Evolutionary conservation across 495 filamentous ascomycete genomes (phyloP).

Genomic region (Astrocystis sublimbata): DNA sequence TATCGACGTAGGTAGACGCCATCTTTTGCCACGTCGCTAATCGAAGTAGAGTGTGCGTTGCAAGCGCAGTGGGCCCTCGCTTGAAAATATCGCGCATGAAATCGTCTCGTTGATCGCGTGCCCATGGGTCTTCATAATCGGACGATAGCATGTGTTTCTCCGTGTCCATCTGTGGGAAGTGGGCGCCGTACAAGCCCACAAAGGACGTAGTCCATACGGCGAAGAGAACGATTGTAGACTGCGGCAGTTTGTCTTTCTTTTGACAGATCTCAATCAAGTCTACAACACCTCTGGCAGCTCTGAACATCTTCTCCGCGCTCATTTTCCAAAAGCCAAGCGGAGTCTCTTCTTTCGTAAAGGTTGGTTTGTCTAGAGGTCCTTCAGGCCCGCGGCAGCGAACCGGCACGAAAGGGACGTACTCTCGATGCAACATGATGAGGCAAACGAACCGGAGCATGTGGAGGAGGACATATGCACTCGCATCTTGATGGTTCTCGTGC

Average conservation of each 20-base stretch:
- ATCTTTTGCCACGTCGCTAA: constrained; percentile 69
- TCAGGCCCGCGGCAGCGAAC: constrained; percentile 65
- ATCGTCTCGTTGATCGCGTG: too few species aligned
- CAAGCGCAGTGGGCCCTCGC: constrained; percentile 40
- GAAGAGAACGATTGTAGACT: constrained; percentile 79
- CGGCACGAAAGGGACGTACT: constrained; percentile 82
- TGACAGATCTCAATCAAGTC: constrained; percentile 74
- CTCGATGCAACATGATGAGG: constrained; percentile 75
- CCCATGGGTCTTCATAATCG: constrained; percentile 28
- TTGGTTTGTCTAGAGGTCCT: constrained; percentile 73
- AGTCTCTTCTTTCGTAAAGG: constrained; percentile 59
- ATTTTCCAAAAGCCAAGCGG: constrained; percentile 68
- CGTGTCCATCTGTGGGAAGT: constrained; percentile 79
- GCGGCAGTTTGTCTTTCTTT: constrained; percentile 64
- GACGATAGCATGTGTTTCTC: constrained; percentile 58
- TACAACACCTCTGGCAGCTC: constrained; percentile 70
- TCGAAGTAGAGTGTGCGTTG: constrained; percentile 48
- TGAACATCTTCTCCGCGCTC: constrained; percentile 73
- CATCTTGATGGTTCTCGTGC: constrained; percentile 73
- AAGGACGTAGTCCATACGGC: constrained; percentile 82
- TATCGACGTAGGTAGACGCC: constrained; percentile 68
- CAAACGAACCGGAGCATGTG: constrained; percentile 78
- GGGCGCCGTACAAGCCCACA: constrained; percentile 65
- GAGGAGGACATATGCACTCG: constrained; percentile 73
- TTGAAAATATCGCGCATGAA: constrained; percentile 37